Base-by-base conservation (phyloP, 371 early-diverging fungal species). In the Encephalitozoon hellem region DNA sequence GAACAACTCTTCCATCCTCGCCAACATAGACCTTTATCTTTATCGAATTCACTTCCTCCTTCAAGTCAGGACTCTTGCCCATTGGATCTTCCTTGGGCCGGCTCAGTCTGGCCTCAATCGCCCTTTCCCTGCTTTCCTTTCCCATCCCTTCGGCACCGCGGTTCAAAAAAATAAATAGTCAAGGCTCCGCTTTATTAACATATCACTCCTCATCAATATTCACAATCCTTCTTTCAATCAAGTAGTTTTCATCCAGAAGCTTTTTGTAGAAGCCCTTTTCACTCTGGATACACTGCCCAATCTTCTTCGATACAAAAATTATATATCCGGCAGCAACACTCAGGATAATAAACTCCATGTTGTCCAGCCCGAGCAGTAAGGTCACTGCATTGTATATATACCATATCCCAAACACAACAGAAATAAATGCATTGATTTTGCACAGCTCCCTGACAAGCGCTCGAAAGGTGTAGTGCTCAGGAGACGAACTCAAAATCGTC, bases 21-120 rank as follows among this genome's bases (percentile, higher is more conserved):
- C 42, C 74, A 12, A 80, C 32, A 47, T 25, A 54, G 4, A 80
- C 25, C 45, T 75, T 80, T 12, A 80, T 30, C 54, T 70, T 73
- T 15, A 15, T 25, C 1, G 39, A 2, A 4, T 23, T 18, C 54
- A 21, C 30, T 1, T 38, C 11, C 3, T 59, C 72, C 30, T 23
- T 9, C 41, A 32, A 30, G 1, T 42, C 43, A 1, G 6, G 2
- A 0, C 39, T n/a, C 34, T 9, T 15, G 8, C n/a, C 30, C 11
- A 63, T 32, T 5, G 11, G 1, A 1, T n/a, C 38, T 15, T 34
- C 41, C 34, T 41, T 28, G 2, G 38, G 1, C 21, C 32, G 4
- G 15, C 12, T 12, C 0, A 59, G 30, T 21, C 21, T 47, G 49
- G 34, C 63, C 6, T 59, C 41, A 26, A 39, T 26, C 2, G 63